A percentile compares a stretch with the other conserved stretches of the same genome.
These are phyloP conservation scores for Spathaspora passalidarum DNA, from an alignment of 805 yeast species.

Conservation along the genomic window DNA sequence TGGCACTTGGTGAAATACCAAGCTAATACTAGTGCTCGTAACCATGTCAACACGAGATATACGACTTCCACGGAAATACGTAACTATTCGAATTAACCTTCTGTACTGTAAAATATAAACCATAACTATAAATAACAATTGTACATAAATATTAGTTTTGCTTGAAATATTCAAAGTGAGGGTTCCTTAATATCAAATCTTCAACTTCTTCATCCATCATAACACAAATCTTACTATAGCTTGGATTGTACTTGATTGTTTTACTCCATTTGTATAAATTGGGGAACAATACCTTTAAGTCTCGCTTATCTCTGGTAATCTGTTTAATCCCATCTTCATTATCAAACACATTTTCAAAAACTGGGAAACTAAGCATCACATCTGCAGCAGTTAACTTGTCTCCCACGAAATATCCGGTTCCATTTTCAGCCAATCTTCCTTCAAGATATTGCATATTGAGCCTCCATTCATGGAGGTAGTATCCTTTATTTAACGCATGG, in stretches of 20 bases:
- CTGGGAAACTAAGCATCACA: constrained; percentile 34
- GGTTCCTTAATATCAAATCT: constrained; percentile 12
- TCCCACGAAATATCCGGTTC: constrained; percentile 38
- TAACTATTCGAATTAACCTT: no score
- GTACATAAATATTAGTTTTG: background rate
- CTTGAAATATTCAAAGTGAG: constrained; percentile 6
- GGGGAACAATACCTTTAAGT: constrained; percentile 30
- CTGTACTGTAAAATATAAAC: no score
- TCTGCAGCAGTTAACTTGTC: constrained; percentile 37
- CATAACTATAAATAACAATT: no score
- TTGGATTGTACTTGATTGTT: constrained; percentile 29
- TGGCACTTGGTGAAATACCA: no score
- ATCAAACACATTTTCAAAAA: constrained; percentile 34
- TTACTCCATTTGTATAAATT: constrained; percentile 36
- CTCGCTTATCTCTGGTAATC: constrained; percentile 30
- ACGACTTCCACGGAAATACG: no score
- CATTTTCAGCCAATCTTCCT: constrained; percentile 18
- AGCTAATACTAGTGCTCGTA: no score
- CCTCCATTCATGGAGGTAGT: constrained; percentile 46
- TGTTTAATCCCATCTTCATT: constrained; percentile 34
- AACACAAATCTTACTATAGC: constrained; percentile 26
- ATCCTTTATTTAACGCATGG: constrained; percentile 45
- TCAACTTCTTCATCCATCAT: constrained; percentile 29
- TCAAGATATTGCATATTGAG: constrained; percentile 30
- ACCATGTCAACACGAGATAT: no score